Evolutionary conservation across 1,284 basidiomycete genomes (phyloP), one percentile per base, ranked within the genome.

Genomic region (Spongispora temasekensis): DNA sequence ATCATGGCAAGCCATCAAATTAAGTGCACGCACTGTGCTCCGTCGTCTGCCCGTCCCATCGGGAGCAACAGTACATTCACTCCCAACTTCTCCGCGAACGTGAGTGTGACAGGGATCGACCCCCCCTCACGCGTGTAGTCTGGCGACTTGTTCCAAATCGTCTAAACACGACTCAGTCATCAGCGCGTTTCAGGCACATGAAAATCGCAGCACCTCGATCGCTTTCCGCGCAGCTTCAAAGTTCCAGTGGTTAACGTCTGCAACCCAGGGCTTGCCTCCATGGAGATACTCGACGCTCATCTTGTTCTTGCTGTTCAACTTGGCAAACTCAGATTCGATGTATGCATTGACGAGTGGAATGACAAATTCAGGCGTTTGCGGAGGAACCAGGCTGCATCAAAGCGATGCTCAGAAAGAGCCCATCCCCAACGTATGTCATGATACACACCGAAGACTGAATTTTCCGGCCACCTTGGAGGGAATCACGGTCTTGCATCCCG

Each of bases 111-210:
- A 0, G 96, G 96, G 67, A 98, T 98, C 2, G 94, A 97, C 2
- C 97, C 95, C 60, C 97, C 97, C 78, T 99, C 97, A 54, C 95
- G 86, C 2, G 93, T 97, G 70, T 94, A 83, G 74, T 97, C 94
- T 2, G 95, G 95, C 32, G 87, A 85, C 73, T 88, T 84, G 55
- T 88, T 85, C 77, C 95, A 97, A 15, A 97, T 81, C 9, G 83
- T 81, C 86, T 95, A 44, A 28, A 40, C 31, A 17, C 17, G 19
- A 40, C 17, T 64, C 50, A 56, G 51, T 27, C 19, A n/a, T 12
- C n/a, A 21, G 50, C 25, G 1, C 21, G 9, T 31, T n/a, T 3
- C 30, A 32, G 8, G n/a, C 15, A 7, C 25, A 27, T 28, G 5
- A 27, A 40, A 31, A 55, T 77, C n/a, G n/a, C n/a, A n/a, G 15